Evolutionary conservation across 2,329 filamentous ascomycete genomes (phyloP).

Genomic region (Paramyrothecium sp.): DNA sequence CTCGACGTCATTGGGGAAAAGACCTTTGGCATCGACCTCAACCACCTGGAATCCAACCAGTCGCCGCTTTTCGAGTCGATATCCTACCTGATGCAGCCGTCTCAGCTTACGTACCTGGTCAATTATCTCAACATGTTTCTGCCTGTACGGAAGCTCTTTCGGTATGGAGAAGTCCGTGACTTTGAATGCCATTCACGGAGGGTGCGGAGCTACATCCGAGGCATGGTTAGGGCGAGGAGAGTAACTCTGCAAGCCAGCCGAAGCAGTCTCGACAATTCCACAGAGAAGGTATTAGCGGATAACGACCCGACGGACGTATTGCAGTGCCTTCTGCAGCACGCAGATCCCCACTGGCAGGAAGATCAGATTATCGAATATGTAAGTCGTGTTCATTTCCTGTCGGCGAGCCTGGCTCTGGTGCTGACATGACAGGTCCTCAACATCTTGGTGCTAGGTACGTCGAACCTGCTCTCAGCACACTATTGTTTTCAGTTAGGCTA

Average conservation of each 20-base stretch:
- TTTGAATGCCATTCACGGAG: constrained; percentile 27
- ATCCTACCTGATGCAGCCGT: constrained; percentile 21
- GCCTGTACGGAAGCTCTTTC: constrained; percentile 32
- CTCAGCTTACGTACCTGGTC: constrained; percentile 18
- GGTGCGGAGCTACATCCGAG: constrained; percentile 27
- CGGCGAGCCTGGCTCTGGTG: constrained; percentile 30
- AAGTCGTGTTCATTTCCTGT: constrained; percentile 12
- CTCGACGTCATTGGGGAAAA: no score
- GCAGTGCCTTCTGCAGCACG: constrained; percentile 32
- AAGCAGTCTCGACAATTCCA: not conserved
- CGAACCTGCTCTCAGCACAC: no score
- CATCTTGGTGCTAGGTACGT: constrained; percentile 38
- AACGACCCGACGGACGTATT: constrained; percentile 18
- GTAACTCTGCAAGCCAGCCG: constrained; percentile 1
- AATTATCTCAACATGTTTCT: constrained; percentile 31
- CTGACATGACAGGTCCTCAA: no score
- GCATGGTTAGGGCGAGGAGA: constrained; percentile 10
- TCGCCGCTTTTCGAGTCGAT: constrained; percentile 21
- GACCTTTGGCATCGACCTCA: constrained; percentile 30
- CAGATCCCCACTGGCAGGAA: constrained; percentile 16
- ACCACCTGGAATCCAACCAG: constrained; percentile 24
- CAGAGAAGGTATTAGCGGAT: not conserved
- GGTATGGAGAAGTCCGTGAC: constrained; percentile 31
- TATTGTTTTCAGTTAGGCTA: no score
- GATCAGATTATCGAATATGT: constrained; percentile 25